Conservation (phyloP, 148 eudicot genomes). For the Drosera capensis region DNA sequence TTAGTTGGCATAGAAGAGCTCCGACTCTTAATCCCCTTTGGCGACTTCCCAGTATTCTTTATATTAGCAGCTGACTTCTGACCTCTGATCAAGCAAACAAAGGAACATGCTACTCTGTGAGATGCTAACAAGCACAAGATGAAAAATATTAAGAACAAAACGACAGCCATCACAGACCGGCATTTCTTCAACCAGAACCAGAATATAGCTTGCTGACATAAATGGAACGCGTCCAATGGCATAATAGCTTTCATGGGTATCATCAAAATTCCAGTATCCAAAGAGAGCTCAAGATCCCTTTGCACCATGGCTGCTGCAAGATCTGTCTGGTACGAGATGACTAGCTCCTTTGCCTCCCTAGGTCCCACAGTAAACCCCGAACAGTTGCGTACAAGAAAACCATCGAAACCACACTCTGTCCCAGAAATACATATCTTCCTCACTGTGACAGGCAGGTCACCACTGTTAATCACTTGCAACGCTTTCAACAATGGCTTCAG, state of each 20-base stretch:
- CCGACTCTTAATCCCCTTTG: background rate
- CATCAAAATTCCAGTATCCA: constrained; percentile 49
- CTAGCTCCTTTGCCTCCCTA: constrained; percentile 46
- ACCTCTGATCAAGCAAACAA: constrained; percentile 16
- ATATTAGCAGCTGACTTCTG: constrained; percentile 16
- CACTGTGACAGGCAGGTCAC: constrained; percentile 54
- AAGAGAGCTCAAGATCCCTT: constrained; percentile 62
- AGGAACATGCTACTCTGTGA: constrained; percentile 14
- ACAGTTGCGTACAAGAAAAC: constrained; percentile 56
- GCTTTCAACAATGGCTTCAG: constrained; percentile 35
- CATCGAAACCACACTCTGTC: constrained; percentile 52
- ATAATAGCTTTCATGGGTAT: constrained; percentile 76
- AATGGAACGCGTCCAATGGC: constrained; percentile 22
- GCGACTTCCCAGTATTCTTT: constrained; percentile 15
- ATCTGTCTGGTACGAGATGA: constrained; percentile 47
- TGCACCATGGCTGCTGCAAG: constrained; percentile 34
- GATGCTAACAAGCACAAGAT: constrained; percentile 22
- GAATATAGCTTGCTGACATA: constrained; percentile 32
- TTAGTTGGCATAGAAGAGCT: constrained; percentile 15
- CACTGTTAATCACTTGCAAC: constrained; percentile 47
- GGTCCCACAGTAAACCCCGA: constrained; percentile 55
- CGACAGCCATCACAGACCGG: constrained; percentile 16
- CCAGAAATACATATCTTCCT: constrained; percentile 57
- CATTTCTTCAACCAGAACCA: constrained; percentile 34
- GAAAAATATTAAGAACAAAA: constrained; percentile 15